Conservation (phyloP, 441 rosid species). For the Pelargonium cotyledonis region DNA sequence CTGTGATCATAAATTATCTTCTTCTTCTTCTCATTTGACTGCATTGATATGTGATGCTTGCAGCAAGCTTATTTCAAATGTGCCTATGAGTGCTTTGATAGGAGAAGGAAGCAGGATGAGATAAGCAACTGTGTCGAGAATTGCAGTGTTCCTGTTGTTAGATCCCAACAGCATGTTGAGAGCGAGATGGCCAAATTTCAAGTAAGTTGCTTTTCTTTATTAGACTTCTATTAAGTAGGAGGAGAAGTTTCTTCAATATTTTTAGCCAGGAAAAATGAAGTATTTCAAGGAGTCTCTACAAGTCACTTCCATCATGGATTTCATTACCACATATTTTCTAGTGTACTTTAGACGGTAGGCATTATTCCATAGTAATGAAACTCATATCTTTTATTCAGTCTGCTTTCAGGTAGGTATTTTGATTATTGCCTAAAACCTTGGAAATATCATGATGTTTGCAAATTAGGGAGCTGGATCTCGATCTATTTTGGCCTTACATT, state of each 20-base stretch:
- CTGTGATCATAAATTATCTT: neutral
- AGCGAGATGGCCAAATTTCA: conserved; percentile 70
- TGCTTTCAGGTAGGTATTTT: too few relatives aligned
- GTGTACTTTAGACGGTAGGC: too few relatives aligned
- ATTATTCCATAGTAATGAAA: too few relatives aligned
- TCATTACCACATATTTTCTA: too few relatives aligned
- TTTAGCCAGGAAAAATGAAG: neutral
- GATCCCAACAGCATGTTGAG: conserved; percentile 63
- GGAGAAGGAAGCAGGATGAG: conserved; percentile 59
- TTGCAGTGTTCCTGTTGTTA: conserved; percentile 68
- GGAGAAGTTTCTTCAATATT: neutral
- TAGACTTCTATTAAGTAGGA: neutral
- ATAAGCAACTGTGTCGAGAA: conserved; percentile 59
- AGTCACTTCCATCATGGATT: neutral
- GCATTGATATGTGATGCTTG: conserved; percentile 19
- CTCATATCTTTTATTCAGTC: too few relatives aligned
- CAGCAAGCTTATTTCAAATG: conserved; percentile 91
- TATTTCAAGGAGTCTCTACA: neutral
- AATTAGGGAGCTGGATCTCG: neutral
- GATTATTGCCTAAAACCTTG: too few relatives aligned
- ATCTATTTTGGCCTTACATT: neutral
- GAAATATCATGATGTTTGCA: too few relatives aligned
- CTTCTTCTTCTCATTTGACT: neutral
- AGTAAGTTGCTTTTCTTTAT: conserved; percentile 32
- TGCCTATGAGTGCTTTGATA: conserved; percentile 87